Evolutionary conservation across 1,284 basidiomycete genomes (phyloP), one percentile per base, ranked within the genome.

Genomic region (Austroboletus novae-zelandiae): DNA sequence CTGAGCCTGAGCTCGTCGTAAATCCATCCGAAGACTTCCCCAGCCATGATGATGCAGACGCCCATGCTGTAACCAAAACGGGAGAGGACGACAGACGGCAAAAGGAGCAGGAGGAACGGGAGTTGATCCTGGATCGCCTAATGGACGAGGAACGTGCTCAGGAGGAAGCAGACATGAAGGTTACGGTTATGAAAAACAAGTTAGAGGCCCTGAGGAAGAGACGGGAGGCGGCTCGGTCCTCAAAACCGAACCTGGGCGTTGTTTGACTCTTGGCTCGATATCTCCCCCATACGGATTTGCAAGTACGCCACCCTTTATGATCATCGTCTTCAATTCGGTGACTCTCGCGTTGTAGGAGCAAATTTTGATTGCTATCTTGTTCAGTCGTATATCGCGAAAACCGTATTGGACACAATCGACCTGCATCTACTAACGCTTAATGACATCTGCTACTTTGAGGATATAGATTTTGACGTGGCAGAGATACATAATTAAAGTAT

Each of bases 131-230:
- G 84, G 89, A 91, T 64, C 76, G 86, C 53, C 63, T 91, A 45
- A 54, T 89, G 59, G 88, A 91, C 39, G 89, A 91, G 70, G 89
- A 91, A 65, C 75, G 81, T 48, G 84, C 83, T 23, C 89, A 91
- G 71, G 89, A 91, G 64, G 89, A 91, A 64, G 89, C 87, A 14
- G 89, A 91, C 64, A 82, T 82, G 71, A 81, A 80, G 51, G 89
- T 91, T 4, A 65, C 66, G 11, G 57, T 75, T 41, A 75, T 91
- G 70, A 90, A 85, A 70, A 78, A 71, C 34, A 76, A 75, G 57
- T 61, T 91, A 35, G 85, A 86, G 47, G 74, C 78, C 6, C 66
- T 89, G 57, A 81, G 78, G 61, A 74, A 73, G 63, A 78, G 73
- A 63, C 73, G 85, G 40, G 76, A 78, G 59, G 72, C 71, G 23